Evolutionary conservation across 805 yeast genomes (phyloP).

Genomic region (Candida chilensis): DNA sequence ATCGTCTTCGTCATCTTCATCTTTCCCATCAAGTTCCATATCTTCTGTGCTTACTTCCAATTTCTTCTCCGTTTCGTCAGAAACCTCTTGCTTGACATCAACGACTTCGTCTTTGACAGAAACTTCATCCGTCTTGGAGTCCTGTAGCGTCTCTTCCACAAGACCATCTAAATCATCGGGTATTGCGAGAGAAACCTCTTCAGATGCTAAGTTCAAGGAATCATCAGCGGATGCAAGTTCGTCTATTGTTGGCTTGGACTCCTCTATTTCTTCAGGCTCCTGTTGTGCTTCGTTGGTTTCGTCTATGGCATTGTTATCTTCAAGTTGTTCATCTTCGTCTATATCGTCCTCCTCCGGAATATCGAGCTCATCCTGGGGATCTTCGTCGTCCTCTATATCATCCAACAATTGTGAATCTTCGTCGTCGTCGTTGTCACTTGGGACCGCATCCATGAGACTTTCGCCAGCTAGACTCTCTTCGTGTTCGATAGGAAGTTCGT

Average conservation of each 20-base stretch:
- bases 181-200: slow-evolving; percentile 9
- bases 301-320: slow-evolving; percentile 1
- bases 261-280: background rate
- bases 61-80: no score
- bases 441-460: no score
- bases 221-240: slow-evolving; percentile 1
- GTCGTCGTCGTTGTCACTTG: slow-evolving; percentile 7
- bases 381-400: slow-evolving; percentile 4
- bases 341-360: slow-evolving; percentile 1
- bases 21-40: slow-evolving; percentile 4
- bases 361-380: slow-evolving; percentile 1
- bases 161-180: slow-evolving; percentile 6
- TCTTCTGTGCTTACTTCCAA: no score
- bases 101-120: background rate
- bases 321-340: slow-evolving; percentile 1
- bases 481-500: no score
- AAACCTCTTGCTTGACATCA: slow-evolving; percentile 1
- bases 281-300: slow-evolving; percentile 1
- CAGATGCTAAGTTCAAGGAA: slow-evolving; percentile 11
- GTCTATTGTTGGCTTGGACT: background rate
- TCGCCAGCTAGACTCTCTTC: no score
- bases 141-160: background rate
- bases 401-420: slow-evolving; percentile 4
- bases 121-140: background rate
- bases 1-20: slow-evolving; percentile 9